These are phyloP conservation scores for Aspergillus novoparasiticus DNA, from an alignment of 2,329 filamentous ascomycete genomes.

Conservation along the genomic window DNA sequence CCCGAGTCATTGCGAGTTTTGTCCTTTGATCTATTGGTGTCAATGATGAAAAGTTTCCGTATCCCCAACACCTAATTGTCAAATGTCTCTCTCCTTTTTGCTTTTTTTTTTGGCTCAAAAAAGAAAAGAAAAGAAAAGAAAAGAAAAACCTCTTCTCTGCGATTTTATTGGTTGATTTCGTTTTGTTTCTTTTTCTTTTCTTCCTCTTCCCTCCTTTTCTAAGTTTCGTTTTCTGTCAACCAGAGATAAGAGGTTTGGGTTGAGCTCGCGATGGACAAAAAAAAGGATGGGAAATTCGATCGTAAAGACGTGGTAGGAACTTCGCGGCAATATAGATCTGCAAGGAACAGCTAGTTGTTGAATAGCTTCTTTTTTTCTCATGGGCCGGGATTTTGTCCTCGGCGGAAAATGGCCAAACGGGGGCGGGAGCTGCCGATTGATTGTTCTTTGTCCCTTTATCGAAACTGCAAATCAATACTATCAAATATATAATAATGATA, in stretches of 20 bases:
- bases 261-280: slow-evolving; percentile 7
- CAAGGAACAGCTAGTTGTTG: slow-evolving; percentile 11
- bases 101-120: neutral
- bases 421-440: slow-evolving; percentile 5
- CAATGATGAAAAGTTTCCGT: slow-evolving; percentile 13
- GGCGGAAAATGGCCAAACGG: slow-evolving; percentile 6
- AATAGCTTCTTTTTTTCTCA: slow-evolving; percentile 9
- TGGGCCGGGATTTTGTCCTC: slow-evolving; percentile 4
- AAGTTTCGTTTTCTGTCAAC: slow-evolving; percentile 4
- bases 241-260: slow-evolving; percentile 4
- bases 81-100: slow-evolving; percentile 4
- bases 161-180: neutral
- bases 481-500: neutral
- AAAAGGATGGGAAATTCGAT: neutral
- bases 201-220: slow-evolving; percentile 4
- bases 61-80: slow-evolving; percentile 9
- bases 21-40: slow-evolving; percentile 16
- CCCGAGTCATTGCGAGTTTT: slow-evolving; percentile 32
- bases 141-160: neutral
- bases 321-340: slow-evolving; percentile 6
- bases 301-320: neutral
- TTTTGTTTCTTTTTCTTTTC: slow-evolving; percentile 10
- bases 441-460: neutral
- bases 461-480: neutral
- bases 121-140: neutral